phyloP scores from a whole-genome alignment of 225 moss, liverwort and hornwort species.

The Pseudoscleropodium purum region DNA sequence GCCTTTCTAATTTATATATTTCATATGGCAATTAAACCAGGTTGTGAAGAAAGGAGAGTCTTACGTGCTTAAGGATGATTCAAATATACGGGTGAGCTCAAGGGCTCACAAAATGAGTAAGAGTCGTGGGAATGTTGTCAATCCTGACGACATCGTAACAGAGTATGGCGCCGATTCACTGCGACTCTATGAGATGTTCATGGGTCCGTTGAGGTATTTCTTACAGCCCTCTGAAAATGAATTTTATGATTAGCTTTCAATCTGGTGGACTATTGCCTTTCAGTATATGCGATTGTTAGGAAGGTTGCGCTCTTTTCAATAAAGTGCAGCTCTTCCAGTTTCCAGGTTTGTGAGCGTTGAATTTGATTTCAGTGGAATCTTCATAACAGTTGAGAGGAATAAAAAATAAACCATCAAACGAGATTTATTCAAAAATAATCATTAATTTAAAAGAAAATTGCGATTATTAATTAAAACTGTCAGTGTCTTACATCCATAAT shows the following conservation, averaged over 20 bases:
- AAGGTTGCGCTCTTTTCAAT: background rate
- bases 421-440: background rate
- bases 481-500: background rate
- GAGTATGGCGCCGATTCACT: conserved; percentile 95
- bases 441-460: background rate
- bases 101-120: conserved; percentile 99
- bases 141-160: conserved; percentile 85
- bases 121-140: conserved; percentile 94
- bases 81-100: conserved; percentile 64
- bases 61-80: conserved; percentile 69
- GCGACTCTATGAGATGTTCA: conserved; percentile 97
- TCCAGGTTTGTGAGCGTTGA: background rate
- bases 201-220: conserved; percentile 82
- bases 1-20: background rate
- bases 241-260: background rate
- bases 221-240: background rate
- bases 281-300: background rate
- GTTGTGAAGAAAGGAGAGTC: conserved; percentile 75
- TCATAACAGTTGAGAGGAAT: background rate
- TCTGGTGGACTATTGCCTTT: background rate
- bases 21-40: conserved; percentile 16
- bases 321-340: background rate
- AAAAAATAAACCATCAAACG: background rate
- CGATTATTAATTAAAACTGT: background rate
- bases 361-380: background rate